Conservation (phyloP, 192 early-diverging fungal species). For the Umbelopsis sp. region DNA sequence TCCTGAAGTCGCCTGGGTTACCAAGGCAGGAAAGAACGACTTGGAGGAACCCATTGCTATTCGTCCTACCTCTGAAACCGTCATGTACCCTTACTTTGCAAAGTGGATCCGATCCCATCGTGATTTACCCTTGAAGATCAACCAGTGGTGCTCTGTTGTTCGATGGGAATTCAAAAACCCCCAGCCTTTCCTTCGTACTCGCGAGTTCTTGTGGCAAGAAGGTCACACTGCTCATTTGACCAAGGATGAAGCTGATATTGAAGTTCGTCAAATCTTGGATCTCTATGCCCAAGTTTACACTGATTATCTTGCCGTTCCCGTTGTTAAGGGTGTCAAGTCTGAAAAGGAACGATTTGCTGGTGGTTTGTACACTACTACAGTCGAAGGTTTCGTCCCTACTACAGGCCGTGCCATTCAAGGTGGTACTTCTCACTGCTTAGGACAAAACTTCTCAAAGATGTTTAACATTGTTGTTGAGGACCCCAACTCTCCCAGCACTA, state of each 20-base stretch:
- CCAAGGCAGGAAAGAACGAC: conserved; percentile 89
- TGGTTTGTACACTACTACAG: conserved; percentile 95
- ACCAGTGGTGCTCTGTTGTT: conserved; percentile 99
- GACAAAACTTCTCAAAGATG: conserved; percentile 99
- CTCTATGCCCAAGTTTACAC: conserved; percentile 97
- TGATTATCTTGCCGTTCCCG: conserved; percentile 95
- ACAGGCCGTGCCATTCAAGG: conserved; percentile 99
- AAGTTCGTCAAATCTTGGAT: conserved; percentile 90
- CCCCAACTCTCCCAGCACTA: conserved; percentile 59
- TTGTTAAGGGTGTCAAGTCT: conserved; percentile 95
- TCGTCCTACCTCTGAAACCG: conserved; percentile 98
- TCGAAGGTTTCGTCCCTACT: conserved; percentile 96
- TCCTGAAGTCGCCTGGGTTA: conserved; percentile 99
- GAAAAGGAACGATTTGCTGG: conserved; percentile 99
- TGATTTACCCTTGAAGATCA: conserved; percentile 93
- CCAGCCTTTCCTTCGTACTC: conserved; percentile 97
- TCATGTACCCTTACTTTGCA: conserved; percentile 99
- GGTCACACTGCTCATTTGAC: conserved; percentile 97
- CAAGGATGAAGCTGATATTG: conserved; percentile 81
- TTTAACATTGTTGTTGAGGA: conserved; percentile 93
- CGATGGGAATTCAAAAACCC: conserved; percentile 99
- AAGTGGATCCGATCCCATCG: conserved; percentile 98
- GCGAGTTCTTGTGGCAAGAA: conserved; percentile 99
- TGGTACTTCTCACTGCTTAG: conserved; percentile 97
- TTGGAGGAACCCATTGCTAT: conserved; percentile 97